Evolutionary conservation across 2,329 filamentous ascomycete species (phyloP), one percentile per base, ranked within the genome.

Genomic region (Aspergillus intermedius): DNA sequence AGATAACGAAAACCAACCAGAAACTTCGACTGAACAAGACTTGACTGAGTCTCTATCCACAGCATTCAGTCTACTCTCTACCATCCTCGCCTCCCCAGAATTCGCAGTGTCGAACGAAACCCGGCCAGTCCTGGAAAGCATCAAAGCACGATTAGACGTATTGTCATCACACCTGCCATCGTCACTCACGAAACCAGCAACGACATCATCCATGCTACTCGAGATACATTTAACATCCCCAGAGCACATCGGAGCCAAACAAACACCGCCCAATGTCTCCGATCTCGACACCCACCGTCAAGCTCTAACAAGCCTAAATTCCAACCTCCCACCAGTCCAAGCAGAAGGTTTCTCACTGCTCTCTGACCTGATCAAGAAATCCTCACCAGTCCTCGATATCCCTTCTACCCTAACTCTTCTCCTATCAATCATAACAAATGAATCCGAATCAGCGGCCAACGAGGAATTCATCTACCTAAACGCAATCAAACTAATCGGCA

Each of bases 391-490:
- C 5, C 63, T 74, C 30, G 70, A 73, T 45, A 70, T 74, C 23
- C 67, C 69, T 2, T 68, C 70, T 6, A 73, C 71, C 2, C 53
- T 72, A 9, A 60, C 67, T 0, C 60, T 72, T 1, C 62, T 74
- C 2, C 50, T 73, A 17, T 71, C 70, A 2, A 57, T 72, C 7
- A 60, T 73, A 28, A 66, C 61, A 3, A 67, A 65, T 42, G 53
- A 60, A 9, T 64, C 65, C 0, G 63, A 64, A 44, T 52, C 61
- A 6, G 49, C 58, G 1, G 54, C 59, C 13, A 67, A 63, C 15
- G 71, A 74, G 42, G 70, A 73, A 53, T 74, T 70, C 48, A 64
- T 72, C 43, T 73, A 74, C 45, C 57, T 73, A 4, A 71, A 71
- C 41, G 70, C 68, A 21, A 70, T 73, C 46, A 73, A 70, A 41